These are phyloP conservation scores for Stenogyne calaminthoides DNA, from an alignment of 305 asterid species.

Conservation along the genomic window DNA sequence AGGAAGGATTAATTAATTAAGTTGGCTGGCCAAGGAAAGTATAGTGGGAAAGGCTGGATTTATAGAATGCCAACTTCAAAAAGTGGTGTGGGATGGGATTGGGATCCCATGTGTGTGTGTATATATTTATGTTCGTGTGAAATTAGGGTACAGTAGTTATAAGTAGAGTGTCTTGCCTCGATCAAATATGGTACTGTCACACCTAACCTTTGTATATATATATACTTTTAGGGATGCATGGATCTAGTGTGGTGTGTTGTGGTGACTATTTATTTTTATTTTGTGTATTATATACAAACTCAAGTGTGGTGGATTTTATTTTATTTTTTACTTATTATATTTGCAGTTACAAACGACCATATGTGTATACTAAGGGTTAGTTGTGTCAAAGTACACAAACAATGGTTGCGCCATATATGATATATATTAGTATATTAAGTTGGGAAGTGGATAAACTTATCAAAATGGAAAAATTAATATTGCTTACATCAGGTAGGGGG, in stretches of 20 bases:
- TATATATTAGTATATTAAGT: slow-evolving; percentile 15
- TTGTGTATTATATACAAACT: no score
- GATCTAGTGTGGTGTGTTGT: no score
- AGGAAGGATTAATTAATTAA: no score
- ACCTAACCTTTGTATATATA: slow-evolving; percentile 28
- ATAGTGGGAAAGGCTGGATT: slow-evolving; percentile 49
- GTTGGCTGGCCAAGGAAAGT: no score
- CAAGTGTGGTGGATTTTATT: no score
- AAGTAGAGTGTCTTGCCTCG: no score
- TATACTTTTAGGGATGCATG: no score
- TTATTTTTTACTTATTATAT: no score
- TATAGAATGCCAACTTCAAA: slow-evolving; percentile 53
- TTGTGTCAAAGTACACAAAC: slow-evolving; percentile 17
- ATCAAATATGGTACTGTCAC: slow-evolving; percentile 44
- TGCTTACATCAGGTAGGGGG: slow-evolving; percentile 39
- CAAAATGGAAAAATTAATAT: not conserved
- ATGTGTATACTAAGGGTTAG: slow-evolving; percentile 12
- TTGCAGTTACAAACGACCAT: no score
- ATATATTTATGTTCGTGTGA: not conserved
- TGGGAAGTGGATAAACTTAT: slow-evolving; percentile 40
- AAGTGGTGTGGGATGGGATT: slow-evolving; percentile 37
- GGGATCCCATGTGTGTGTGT: slow-evolving; percentile 31
- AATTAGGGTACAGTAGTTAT: no score
- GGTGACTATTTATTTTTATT: no score
- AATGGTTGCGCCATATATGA: not conserved